A percentile compares a stretch with the other conserved stretches of the same genome.
Evolutionary conservation across 306 rosid genomes (phyloP).

Genomic region (barrel medic (Medicago truncatula)): DNA sequence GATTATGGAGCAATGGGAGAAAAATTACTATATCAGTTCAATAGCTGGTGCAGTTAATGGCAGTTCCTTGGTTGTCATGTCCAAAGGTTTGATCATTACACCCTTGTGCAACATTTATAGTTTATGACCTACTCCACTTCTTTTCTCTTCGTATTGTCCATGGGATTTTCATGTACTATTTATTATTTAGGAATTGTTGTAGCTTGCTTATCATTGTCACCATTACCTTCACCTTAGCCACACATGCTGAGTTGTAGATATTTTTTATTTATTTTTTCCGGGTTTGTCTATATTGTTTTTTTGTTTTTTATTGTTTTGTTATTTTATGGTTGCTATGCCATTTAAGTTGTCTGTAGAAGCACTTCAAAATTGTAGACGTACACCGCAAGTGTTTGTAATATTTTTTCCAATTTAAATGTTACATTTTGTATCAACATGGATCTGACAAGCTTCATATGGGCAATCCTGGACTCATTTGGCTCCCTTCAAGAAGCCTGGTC

Average conservation of each 20-base stretch:
- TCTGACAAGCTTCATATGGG: constrained; percentile 55
- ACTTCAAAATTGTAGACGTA: constrained; percentile 1
- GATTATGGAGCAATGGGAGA: constrained; percentile 99
- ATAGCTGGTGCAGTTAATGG: constrained; percentile 91
- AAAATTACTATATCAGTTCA: constrained; percentile 88
- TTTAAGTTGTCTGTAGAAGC: constrained; percentile 9
- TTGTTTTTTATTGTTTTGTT: too few relatives aligned
- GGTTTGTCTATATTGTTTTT: constrained; percentile 6
- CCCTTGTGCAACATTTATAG: background rate
- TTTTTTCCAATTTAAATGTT: constrained; percentile 7
- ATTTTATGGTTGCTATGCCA: constrained; percentile 4
- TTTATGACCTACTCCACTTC: constrained; percentile 14
- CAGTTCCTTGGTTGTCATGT: constrained; percentile 95
- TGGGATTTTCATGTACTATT: background rate
- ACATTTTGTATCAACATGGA: background rate
- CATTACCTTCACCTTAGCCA: background rate
- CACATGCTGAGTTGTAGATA: background rate
- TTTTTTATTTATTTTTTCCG: background rate
- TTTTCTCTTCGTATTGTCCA: background rate
- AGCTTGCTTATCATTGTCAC: constrained; percentile 5
- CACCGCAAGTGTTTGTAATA: constrained; percentile 18
- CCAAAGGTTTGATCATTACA: constrained; percentile 67
- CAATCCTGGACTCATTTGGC: constrained; percentile 55
- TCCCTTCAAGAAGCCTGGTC: constrained; percentile 41
- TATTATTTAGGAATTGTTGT: background rate